Evolutionary conservation across 2,329 filamentous ascomycete genomes (phyloP).

Genomic region (Nakataea oryzae): DNA sequence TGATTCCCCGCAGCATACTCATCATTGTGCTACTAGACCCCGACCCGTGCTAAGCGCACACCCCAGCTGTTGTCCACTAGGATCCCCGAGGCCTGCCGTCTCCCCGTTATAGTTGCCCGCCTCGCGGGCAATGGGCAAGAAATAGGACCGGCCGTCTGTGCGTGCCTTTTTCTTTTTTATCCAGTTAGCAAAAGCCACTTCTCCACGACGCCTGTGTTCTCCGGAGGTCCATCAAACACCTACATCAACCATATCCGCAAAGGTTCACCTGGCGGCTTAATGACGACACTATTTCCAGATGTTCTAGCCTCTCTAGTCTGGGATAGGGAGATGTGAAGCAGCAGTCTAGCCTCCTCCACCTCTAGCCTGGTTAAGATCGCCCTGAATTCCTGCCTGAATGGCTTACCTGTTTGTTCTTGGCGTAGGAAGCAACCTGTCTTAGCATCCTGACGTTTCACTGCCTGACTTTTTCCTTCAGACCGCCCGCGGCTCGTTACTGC

Average conservation of each 20-base stretch:
- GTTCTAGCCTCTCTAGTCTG: not conserved
- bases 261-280: not conserved
- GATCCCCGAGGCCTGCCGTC: no score
- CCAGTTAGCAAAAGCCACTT: no score
- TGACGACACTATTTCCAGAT: not conserved
- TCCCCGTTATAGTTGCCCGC: no score
- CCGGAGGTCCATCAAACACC: not conserved
- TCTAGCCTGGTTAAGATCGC: not conserved
- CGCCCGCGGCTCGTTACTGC: not conserved
- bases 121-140: no score
- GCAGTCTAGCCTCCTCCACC: not conserved
- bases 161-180: no score
- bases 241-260: not conserved
- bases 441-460: not conserved
- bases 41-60: no score
- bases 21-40: no score
- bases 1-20: no score
- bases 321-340: not conserved
- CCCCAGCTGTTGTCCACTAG: no score
- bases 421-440: not conserved
- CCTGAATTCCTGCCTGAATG: no score
- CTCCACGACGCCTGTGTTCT: not conserved
- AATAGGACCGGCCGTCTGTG: no score
- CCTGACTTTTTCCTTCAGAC: not conserved
- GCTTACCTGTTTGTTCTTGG: no score